Conservation (phyloP, 352 stramenopile genomes). For the Globisporangium perplexum region DNA sequence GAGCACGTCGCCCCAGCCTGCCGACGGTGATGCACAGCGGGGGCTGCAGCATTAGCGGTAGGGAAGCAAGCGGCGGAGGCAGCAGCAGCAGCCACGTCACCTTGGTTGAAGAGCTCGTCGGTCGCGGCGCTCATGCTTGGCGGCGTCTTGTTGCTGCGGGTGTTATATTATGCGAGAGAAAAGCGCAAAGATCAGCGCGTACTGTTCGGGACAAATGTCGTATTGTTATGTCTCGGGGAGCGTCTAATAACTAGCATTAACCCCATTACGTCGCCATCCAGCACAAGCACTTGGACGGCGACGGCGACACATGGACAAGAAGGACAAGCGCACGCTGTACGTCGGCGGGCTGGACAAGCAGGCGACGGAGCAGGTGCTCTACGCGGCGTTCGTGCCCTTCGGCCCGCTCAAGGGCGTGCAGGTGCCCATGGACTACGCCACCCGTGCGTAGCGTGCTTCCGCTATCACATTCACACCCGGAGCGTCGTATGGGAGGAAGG, state of each 20-base stretch:
- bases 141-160: neutral
- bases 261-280: too few species aligned
- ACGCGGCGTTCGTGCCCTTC: slow-evolving; percentile 82
- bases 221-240: neutral
- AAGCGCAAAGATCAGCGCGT: neutral
- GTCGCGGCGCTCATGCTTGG: slow-evolving; percentile 66
- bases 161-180: neutral
- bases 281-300: neutral
- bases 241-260: too few species aligned
- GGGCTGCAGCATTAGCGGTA: neutral
- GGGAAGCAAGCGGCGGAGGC: neutral
- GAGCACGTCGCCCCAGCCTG: slow-evolving; percentile 93
- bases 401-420: slow-evolving; percentile 76
- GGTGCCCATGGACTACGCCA: slow-evolving; percentile 64
- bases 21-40: too few species aligned
- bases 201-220: neutral
- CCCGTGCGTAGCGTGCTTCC: too few species aligned
- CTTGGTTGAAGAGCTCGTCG: slow-evolving; percentile 84
- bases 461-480: too few species aligned
- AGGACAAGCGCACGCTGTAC: slow-evolving; percentile 80
- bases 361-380: slow-evolving; percentile 85
- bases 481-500: too few species aligned
- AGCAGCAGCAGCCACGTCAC: slow-evolving; percentile 12
- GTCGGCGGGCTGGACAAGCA: slow-evolving; percentile 88
- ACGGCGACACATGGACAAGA: slow-evolving; percentile 26